These are phyloP conservation scores for Scheffersomyces cryptocercus DNA, from an alignment of 1,139 yeast species.

Conservation along the genomic window DNA sequence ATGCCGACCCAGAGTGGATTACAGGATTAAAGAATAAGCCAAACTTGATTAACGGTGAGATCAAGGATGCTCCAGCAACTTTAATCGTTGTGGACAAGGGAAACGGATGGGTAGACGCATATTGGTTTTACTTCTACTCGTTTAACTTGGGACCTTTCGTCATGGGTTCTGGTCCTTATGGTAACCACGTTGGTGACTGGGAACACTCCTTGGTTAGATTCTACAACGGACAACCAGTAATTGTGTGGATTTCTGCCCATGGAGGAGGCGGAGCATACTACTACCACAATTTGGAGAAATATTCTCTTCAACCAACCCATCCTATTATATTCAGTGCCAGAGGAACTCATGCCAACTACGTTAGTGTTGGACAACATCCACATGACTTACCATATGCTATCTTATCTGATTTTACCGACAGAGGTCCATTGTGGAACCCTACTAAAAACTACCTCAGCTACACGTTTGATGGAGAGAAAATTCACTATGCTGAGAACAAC, in stretches of 20 bases:
- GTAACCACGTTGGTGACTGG: conserved; percentile 98
- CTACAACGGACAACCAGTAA: conserved; percentile 76
- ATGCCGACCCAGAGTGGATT: conserved; percentile 79
- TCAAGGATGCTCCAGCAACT: conserved; percentile 76
- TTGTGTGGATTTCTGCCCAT: conserved; percentile 98
- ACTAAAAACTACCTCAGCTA: conserved; percentile 77
- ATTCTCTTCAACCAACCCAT: conserved; percentile 44
- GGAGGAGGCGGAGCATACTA: conserved; percentile 94
- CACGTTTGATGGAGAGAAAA: conserved; percentile 61
- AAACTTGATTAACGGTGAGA: conserved; percentile 67
- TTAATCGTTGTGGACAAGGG: conserved; percentile 88
- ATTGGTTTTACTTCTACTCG: conserved; percentile 94
- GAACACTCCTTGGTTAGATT: conserved; percentile 90
- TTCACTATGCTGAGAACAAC: conserved; percentile 42
- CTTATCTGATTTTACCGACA: conserved; percentile 86
- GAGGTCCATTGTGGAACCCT: conserved; percentile 97
- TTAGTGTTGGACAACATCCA: conserved; percentile 93
- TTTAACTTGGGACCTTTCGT: conserved; percentile 95
- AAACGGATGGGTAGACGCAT: conserved; percentile 89
- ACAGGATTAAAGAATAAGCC: conserved; percentile 74
- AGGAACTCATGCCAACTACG: conserved; percentile 97
- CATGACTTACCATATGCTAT: conserved; percentile 94
- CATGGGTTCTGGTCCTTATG: conserved; percentile 97
- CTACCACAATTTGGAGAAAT: conserved; percentile 73
- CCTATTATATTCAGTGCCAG: conserved; percentile 88